Percentiles rank a stretch among this genome's conserved stretches.
These are phyloP conservation scores for Haplosporangium sp. DNA, from an alignment of 371 early-diverging fungal genomes.

Conservation along the genomic window DNA sequence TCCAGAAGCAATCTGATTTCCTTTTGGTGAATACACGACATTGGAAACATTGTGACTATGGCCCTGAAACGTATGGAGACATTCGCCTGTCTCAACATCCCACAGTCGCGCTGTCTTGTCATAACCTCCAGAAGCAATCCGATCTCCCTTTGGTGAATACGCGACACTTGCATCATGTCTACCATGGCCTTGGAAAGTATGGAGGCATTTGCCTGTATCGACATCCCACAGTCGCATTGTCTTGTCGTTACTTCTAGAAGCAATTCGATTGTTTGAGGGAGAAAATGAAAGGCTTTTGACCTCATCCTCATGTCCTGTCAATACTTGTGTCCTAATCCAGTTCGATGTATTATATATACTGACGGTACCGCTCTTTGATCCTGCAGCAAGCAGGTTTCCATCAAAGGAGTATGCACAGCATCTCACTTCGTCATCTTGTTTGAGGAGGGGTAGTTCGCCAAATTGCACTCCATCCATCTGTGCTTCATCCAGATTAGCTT, in stretches of 20 bases:
- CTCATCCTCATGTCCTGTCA: background rate
- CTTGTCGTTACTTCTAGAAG: background rate
- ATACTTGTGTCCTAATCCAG: background rate
- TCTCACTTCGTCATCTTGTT: background rate
- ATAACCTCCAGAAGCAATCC: too few relatives aligned
- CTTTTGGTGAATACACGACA: too few relatives aligned
- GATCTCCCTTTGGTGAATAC: too few relatives aligned
- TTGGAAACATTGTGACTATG: too few relatives aligned
- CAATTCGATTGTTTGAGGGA: background rate
- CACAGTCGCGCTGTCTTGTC: too few relatives aligned
- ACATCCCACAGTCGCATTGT: constrained; percentile 15
- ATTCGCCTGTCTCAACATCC: too few relatives aligned
- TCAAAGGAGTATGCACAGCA: background rate
- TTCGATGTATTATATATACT: background rate
- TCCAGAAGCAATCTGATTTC: too few relatives aligned
- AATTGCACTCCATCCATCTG: constrained; percentile 2
- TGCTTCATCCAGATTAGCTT: background rate
- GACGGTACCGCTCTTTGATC: background rate
- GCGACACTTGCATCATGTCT: too few relatives aligned
- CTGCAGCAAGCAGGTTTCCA: background rate
- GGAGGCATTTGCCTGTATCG: background rate
- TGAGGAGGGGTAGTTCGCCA: background rate
- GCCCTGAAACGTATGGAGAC: too few relatives aligned
- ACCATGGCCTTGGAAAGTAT: too few relatives aligned
- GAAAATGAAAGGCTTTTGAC: background rate